Evolutionary conservation across 2,329 filamentous ascomycete genomes (phyloP).

Genomic region (Claviceps sp.): DNA sequence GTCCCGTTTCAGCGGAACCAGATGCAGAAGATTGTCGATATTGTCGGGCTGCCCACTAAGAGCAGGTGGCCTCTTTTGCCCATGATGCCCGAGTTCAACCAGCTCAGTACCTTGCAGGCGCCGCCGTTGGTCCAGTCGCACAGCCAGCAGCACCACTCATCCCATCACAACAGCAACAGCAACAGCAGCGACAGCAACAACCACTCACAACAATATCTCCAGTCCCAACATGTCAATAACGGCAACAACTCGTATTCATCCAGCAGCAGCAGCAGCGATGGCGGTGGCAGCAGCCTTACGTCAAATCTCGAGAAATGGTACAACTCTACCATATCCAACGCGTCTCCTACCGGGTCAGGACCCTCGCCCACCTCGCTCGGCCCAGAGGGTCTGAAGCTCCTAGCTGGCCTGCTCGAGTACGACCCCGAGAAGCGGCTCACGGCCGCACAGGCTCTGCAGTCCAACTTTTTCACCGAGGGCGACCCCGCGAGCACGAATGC

Average conservation of each 20-base stretch:
- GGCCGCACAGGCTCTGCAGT: slow-evolving; percentile 75
- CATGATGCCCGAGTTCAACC: slow-evolving; percentile 75
- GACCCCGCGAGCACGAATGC: slow-evolving; percentile 68
- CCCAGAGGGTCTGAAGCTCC: slow-evolving; percentile 65
- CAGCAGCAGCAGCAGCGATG: not conserved
- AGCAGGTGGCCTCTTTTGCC: slow-evolving; percentile 77
- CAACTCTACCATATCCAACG: slow-evolving; percentile 52
- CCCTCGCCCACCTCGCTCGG: slow-evolving; percentile 47
- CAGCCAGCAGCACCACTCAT: slow-evolving; percentile 8
- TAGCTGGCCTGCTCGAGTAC: slow-evolving; percentile 78
- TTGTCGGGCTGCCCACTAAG: slow-evolving; percentile 81
- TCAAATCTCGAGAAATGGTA: slow-evolving; percentile 69
- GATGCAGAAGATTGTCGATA: slow-evolving; percentile 98
- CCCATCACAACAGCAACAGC: slow-evolving; percentile 25
- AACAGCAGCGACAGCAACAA: slow-evolving; percentile 18
- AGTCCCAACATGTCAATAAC: slow-evolving; percentile 11
- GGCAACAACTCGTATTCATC: slow-evolving; percentile 13
- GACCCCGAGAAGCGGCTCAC: slow-evolving; percentile 82
- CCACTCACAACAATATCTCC: slow-evolving; percentile 16
- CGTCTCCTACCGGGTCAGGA: slow-evolving; percentile 19
- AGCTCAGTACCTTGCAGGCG: slow-evolving; percentile 46
- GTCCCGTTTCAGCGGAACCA: slow-evolving; percentile 96
- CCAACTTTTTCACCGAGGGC: slow-evolving; percentile 73
- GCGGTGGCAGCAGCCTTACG: slow-evolving; percentile 12
- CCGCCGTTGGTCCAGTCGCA: slow-evolving; percentile 31